These are phyloP conservation scores for Funneliformis mosseae DNA, from an alignment of 192 early-diverging fungal genomes.

Conservation along the genomic window DNA sequence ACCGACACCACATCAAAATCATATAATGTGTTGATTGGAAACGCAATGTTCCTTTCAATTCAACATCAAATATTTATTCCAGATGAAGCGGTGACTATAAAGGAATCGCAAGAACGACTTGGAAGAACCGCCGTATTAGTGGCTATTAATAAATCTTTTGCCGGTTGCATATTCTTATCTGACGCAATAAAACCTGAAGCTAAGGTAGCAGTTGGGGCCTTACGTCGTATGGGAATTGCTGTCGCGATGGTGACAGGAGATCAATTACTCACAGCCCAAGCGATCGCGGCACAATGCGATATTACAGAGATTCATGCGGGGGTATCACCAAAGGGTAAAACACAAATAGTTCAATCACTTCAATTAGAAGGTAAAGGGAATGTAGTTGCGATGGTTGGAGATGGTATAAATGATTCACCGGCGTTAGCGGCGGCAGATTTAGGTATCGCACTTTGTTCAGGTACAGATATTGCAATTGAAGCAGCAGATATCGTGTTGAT, in stretches of 20 bases:
- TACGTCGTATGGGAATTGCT: slow-evolving; percentile 74
- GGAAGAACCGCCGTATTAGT: slow-evolving; percentile 85
- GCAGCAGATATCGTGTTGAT: slow-evolving; percentile 92
- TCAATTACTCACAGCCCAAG: slow-evolving; percentile 78
- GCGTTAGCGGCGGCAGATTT: slow-evolving; percentile 83
- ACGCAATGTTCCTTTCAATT: slow-evolving; percentile 61
- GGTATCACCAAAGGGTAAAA: slow-evolving; percentile 89
- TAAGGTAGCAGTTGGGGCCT: slow-evolving; percentile 63
- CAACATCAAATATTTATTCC: slow-evolving; percentile 51
- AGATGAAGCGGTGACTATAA: slow-evolving; percentile 36
- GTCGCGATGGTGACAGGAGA: slow-evolving; percentile 95
- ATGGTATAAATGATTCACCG: slow-evolving; percentile 96
- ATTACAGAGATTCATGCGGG: slow-evolving; percentile 88
- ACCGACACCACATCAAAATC: slow-evolving; percentile 12
- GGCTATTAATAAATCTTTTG: slow-evolving; percentile 59
- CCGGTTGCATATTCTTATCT: slow-evolving; percentile 79
- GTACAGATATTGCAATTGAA: slow-evolving; percentile 95
- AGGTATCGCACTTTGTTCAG: slow-evolving; percentile 86
- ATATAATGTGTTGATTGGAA: slow-evolving; percentile 73
- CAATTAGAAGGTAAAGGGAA: slow-evolving; percentile 53
- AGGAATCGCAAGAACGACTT: slow-evolving; percentile 56
- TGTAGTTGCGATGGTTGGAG: slow-evolving; percentile 92
- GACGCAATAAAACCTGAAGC: slow-evolving; percentile 86
- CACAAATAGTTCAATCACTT: slow-evolving; percentile 69
- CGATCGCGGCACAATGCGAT: slow-evolving; percentile 81